Conservation (phyloP, 2,329 filamentous ascomycete species). For the Meredithiella fracta region DNA sequence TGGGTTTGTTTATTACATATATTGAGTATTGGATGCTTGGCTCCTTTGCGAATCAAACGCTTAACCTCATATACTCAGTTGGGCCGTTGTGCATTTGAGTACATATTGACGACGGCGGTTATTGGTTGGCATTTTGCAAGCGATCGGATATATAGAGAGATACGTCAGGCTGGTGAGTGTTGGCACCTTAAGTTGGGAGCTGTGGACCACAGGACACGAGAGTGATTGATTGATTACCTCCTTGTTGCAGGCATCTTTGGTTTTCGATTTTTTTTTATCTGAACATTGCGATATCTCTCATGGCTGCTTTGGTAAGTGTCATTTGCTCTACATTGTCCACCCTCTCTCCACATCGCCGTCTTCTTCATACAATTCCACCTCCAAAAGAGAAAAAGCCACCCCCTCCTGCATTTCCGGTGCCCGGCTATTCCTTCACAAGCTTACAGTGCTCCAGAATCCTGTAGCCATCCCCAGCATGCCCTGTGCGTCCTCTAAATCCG, state of each 20-base stretch:
- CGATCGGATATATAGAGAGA: too few relatives aligned
- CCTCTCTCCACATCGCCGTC: neutral
- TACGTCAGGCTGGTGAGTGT: too few relatives aligned
- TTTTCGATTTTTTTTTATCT: neutral
- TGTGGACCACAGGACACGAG: too few relatives aligned
- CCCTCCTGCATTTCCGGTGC: too few relatives aligned
- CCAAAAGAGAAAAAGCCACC: neutral
- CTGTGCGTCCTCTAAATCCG: neutral
- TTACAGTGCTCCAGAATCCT: neutral
- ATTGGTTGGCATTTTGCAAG: too few relatives aligned
- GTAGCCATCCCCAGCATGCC: neutral
- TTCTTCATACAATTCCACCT: neutral
- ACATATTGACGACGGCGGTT: too few relatives aligned
- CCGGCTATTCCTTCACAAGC: neutral
- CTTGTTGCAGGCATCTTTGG: neutral
- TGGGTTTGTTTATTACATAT: too few relatives aligned
- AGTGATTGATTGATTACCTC: neutral
- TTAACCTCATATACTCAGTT: too few relatives aligned
- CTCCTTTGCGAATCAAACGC: too few relatives aligned
- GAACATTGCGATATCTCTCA: neutral
- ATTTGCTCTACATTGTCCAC: neutral
- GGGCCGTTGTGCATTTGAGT: too few relatives aligned
- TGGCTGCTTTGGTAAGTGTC: constrained; percentile 14
- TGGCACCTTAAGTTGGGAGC: too few relatives aligned
- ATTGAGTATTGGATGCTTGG: too few relatives aligned